phyloP scores from a whole-genome alignment of 768 basidiomycete genomes.

The Calocera cornea region DNA sequence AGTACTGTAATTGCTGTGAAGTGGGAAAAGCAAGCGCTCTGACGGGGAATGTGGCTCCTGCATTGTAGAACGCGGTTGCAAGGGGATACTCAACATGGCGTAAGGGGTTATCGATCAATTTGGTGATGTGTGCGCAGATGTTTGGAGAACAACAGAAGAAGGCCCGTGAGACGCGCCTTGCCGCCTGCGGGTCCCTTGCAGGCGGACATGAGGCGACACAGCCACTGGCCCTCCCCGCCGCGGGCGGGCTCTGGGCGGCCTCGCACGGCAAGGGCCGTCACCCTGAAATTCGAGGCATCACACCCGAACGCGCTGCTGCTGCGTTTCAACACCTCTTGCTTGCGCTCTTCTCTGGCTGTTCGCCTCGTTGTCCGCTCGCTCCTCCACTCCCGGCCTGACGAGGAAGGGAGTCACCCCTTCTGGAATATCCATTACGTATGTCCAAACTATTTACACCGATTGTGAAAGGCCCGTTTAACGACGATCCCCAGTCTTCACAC shows the following conservation, averaged over 20 bases:
- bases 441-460: background rate
- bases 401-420: constrained; percentile 1
- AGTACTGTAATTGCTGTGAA: background rate
- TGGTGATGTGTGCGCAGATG: background rate
- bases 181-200: background rate
- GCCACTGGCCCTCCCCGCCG: background rate
- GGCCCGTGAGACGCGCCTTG: background rate
- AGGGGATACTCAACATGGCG: background rate
- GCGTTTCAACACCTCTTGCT: constrained; percentile 3
- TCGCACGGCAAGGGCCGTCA: too few species aligned
- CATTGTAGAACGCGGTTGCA: background rate
- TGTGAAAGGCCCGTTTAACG: background rate
- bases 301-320: background rate
- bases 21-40: background rate
- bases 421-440: constrained; percentile 1
- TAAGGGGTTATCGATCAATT: background rate
- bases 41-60: background rate
- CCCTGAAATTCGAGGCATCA: background rate
- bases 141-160: background rate
- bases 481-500: background rate
- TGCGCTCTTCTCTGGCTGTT: background rate
- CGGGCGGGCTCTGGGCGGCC: too few species aligned
- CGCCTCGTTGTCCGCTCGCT: background rate
- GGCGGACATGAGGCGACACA: background rate
- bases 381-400: background rate